phyloP scores from a whole-genome alignment of 257 asterid species.

The Scutellaria galericulata region DNA sequence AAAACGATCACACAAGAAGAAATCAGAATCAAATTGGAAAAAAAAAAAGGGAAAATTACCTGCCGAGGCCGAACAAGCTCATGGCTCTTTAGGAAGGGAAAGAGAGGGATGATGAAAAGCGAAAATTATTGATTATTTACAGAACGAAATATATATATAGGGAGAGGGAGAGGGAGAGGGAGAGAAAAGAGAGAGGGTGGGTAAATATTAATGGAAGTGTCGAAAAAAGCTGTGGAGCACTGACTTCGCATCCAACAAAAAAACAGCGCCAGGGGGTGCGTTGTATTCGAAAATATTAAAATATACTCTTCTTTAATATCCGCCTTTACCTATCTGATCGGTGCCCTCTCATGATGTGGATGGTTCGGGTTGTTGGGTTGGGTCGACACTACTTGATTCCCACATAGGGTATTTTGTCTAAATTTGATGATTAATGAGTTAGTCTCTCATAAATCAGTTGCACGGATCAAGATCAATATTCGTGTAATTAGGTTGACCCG shows the following conservation, averaged over 20 bases:
- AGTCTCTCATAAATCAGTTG: no score
- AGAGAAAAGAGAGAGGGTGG: not conserved
- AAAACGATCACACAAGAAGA: constrained; percentile 25
- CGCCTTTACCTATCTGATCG: no score
- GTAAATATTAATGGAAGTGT: constrained; percentile 38
- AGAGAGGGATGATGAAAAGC: constrained; percentile 25
- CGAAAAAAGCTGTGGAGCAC: constrained; percentile 59
- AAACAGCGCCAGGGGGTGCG: constrained; percentile 24
- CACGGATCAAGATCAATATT: no score
- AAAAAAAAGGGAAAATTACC: constrained; percentile 47
- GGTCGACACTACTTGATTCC: no score
- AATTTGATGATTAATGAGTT: no score
- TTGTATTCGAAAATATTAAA: not conserved
- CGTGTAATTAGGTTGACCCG: no score
- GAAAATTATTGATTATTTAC: constrained; percentile 25
- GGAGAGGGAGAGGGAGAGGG: no score
- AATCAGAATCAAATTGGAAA: constrained; percentile 30
- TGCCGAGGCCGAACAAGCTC: constrained; percentile 98
- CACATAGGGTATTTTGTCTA: no score
- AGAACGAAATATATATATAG: constrained; percentile 7
- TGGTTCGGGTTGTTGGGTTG: no score
- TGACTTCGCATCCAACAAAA: constrained; percentile 47
- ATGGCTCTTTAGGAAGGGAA: constrained; percentile 43
- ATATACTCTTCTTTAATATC: no score
- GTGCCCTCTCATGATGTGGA: no score